A percentile compares a stretch with the other conserved stretches of the same genome.
phyloP scores from a whole-genome alignment of 106 monocot genomes.

The Phalaenopsis equestris region DNA sequence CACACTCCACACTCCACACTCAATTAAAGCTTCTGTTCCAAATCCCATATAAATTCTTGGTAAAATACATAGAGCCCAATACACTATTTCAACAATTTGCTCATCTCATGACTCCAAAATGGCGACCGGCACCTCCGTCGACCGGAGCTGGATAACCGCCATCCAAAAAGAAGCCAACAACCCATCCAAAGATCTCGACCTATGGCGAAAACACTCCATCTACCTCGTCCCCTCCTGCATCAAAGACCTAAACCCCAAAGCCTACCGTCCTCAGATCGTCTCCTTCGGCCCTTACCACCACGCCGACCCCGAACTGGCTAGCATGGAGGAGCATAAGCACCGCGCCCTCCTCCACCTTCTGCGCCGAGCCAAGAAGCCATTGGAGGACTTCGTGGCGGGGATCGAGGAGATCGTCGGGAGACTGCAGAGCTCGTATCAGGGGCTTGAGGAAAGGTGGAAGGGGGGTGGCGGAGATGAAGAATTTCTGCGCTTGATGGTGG shows the following conservation, averaged over 20 bases:
- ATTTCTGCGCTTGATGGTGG: constrained; percentile 48
- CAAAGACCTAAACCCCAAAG: constrained; percentile 51
- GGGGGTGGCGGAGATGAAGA: constrained; percentile 8
- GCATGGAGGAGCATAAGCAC: constrained; percentile 75
- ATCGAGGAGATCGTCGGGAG: constrained; percentile 23
- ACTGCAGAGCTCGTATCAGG: constrained; percentile 40
- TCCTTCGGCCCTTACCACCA: constrained; percentile 78
- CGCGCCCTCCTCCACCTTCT: constrained; percentile 62
- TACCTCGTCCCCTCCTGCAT: constrained; percentile 54
- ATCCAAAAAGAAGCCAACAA: constrained; percentile 18
- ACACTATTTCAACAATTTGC: too few species aligned
- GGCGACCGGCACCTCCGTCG: neutral
- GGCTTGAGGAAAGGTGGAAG: constrained; percentile 32
- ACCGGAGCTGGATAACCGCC: constrained; percentile 29
- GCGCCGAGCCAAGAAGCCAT: constrained; percentile 26
- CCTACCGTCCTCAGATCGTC: constrained; percentile 53
- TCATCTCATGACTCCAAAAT: too few species aligned
- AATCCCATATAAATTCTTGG: too few species aligned
- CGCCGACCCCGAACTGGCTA: constrained; percentile 18
- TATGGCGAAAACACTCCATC: constrained; percentile 42
- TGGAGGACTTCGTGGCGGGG: constrained; percentile 27
- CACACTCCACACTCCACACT: neutral
- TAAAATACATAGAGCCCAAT: too few species aligned
- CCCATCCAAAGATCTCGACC: constrained; percentile 14
- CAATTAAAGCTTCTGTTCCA: neutral